Conservation (phyloP, 2,329 filamentous ascomycete species). For the Colletotrichum acutatum region DNA sequence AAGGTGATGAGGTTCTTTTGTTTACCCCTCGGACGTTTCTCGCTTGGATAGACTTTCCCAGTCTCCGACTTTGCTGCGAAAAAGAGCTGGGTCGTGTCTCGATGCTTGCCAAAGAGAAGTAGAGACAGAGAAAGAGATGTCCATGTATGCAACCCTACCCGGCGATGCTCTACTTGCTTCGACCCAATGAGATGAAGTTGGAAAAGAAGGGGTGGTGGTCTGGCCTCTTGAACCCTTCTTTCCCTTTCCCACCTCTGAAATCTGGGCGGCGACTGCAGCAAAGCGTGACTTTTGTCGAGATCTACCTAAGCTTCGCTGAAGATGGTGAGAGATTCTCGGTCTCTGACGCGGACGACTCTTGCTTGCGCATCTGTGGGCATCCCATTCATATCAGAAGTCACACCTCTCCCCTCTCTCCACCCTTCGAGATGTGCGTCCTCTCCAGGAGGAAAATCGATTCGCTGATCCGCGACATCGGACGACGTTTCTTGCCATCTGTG, state of each 20-base stretch:
- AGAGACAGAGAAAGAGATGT: not conserved
- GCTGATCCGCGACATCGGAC: conserved; percentile 22
- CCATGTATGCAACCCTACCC: conserved; percentile 33
- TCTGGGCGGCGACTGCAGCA: not conserved
- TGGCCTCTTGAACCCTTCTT: conserved; percentile 11
- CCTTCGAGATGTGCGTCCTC: not conserved
- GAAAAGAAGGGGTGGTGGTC: not conserved
- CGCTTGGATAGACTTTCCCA: not conserved
- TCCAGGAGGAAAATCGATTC: not conserved
- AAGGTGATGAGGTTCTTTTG: not conserved
- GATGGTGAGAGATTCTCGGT: conserved; percentile 24
- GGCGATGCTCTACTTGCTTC: not conserved
- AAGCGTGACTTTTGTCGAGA: conserved; percentile 5
- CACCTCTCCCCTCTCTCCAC: too few relatives aligned
- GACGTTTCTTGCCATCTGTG: not conserved
- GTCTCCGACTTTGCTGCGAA: not conserved
- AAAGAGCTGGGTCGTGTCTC: not conserved
- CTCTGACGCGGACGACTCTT: conserved; percentile 20
- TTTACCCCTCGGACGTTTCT: not conserved
- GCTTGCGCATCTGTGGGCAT: not conserved
- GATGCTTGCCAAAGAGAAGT: not conserved
- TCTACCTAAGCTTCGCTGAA: conserved; percentile 14
- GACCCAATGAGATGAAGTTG: conserved; percentile 16
- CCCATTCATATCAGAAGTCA: too few relatives aligned
- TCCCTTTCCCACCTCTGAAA: not conserved